Percentiles rank a stretch among this genome's conserved stretches.
Conservation (phyloP, 495 filamentous ascomycete genomes). For the Neurospora sp. region DNA sequence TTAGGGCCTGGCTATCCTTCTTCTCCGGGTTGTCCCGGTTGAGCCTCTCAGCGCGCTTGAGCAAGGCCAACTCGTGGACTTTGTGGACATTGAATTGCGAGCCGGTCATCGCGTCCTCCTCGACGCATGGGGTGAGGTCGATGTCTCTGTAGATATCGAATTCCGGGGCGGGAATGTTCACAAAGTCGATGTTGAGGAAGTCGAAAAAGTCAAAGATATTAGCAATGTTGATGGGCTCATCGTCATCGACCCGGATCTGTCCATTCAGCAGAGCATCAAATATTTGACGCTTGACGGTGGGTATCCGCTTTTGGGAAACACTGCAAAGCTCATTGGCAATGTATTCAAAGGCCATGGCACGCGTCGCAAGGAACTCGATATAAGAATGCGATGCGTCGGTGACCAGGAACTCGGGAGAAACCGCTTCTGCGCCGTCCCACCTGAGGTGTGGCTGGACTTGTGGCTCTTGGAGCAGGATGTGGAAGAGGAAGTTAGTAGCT, state of each 20-base stretch:
- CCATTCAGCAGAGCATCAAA: constrained; percentile 74
- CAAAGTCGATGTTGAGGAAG: constrained; percentile 65
- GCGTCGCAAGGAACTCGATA: constrained; percentile 61
- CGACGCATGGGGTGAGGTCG: constrained; percentile 50
- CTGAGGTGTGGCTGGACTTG: constrained; percentile 50
- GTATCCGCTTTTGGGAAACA: constrained; percentile 56
- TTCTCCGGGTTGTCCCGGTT: neutral
- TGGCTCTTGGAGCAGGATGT: constrained; percentile 53
- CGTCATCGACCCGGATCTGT: constrained; percentile 51
- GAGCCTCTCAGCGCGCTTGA: constrained; percentile 42
- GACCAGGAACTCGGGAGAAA: constrained; percentile 50
- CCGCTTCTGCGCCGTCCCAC: constrained; percentile 55
- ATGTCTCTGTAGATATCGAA: constrained; percentile 49
- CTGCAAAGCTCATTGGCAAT: constrained; percentile 72
- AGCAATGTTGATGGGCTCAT: constrained; percentile 50
- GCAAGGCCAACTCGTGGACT: constrained; percentile 52
- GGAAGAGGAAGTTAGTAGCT: constrained; percentile 60
- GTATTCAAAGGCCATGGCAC: constrained; percentile 71
- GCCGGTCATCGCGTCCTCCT: constrained; percentile 37
- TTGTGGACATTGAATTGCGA: constrained; percentile 48
- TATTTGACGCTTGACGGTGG: constrained; percentile 66
- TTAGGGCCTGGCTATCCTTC: constrained; percentile 36
- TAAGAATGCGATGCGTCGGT: constrained; percentile 52
- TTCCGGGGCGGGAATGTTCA: constrained; percentile 35
- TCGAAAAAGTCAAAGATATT: constrained; percentile 90